Evolutionary conservation across 2,329 filamentous ascomycete species (phyloP).

Genomic region (Aspergillus udagawae): DNA sequence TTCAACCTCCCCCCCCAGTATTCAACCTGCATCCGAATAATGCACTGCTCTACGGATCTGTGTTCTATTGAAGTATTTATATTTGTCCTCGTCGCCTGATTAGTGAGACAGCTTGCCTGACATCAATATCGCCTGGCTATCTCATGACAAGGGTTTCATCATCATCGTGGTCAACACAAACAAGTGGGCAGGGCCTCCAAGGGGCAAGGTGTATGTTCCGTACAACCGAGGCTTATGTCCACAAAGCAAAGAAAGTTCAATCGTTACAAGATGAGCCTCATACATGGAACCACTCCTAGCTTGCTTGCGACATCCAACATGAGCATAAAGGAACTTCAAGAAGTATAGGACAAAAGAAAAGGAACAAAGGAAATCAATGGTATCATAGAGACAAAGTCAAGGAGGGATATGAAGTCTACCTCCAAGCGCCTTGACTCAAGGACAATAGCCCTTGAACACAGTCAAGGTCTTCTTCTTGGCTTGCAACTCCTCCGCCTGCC

Average conservation of each 20-base stretch:
- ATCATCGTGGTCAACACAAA: conserved; percentile 6
- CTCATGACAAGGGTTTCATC: conserved; percentile 4
- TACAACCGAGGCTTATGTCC: conserved; percentile 2
- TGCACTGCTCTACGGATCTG: not conserved
- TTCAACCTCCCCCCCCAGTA: not conserved
- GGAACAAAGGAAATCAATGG: conserved; percentile 21
- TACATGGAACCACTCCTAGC: conserved; percentile 27
- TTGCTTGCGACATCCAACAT: conserved; percentile 26
- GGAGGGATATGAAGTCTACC: conserved; percentile 34
- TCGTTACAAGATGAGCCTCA: conserved; percentile 20
- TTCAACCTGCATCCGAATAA: not conserved
- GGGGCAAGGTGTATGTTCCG: conserved; percentile 1
- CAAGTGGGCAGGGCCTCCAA: not conserved
- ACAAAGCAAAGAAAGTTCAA: conserved; percentile 9
- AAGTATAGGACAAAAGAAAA: conserved; percentile 20
- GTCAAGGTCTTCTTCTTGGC: conserved; percentile 77
- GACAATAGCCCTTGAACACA: conserved; percentile 86
- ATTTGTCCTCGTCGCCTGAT: not conserved
- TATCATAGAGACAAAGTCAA: conserved; percentile 5
- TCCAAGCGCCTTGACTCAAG: conserved; percentile 89
- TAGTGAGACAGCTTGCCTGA: not conserved
- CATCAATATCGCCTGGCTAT: not conserved
- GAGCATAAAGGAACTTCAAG: conserved; percentile 15
- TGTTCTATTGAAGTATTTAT: not conserved
- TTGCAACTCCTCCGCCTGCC: conserved; percentile 53